phyloP scores from a whole-genome alignment of 2,329 filamentous ascomycete genomes.

The Pseudogymnoascus sp. region DNA sequence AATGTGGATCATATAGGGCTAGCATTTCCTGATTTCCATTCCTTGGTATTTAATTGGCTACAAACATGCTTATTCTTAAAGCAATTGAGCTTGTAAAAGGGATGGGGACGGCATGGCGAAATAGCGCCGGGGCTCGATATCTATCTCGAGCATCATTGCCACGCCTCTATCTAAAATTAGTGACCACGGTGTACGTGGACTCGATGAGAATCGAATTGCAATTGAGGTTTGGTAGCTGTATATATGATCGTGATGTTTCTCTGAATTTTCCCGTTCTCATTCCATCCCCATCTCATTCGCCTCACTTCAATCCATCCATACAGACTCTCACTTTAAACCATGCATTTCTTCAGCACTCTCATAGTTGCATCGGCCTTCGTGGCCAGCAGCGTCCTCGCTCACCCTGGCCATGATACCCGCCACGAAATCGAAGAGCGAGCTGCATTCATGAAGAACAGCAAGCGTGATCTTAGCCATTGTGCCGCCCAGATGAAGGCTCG shows the following conservation, averaged over 20 bases:
- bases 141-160: constrained; percentile 2
- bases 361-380: constrained; percentile 1
- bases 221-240: background rate
- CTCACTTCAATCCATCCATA: background rate
- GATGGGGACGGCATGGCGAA: background rate
- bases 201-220: background rate
- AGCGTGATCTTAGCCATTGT: constrained; percentile 33
- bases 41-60: background rate
- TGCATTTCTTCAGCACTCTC: constrained; percentile 1
- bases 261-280: background rate
- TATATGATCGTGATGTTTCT: background rate
- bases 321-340: background rate
- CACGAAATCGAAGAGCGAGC: constrained; percentile 31
- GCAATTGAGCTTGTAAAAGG: background rate
- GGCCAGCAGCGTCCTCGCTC: constrained; percentile 24
- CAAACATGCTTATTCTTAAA: background rate
- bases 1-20: background rate
- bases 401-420: constrained; percentile 33
- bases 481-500: constrained; percentile 33
- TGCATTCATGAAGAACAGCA: constrained; percentile 30
- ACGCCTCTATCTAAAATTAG: background rate
- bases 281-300: background rate
- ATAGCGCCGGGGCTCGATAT: constrained; percentile 15
- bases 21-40: background rate
- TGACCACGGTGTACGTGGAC: background rate